A percentile compares a stretch with the other conserved stretches of the same genome.
Conservation (phyloP, 352 stramenopile species). For the Pythium dissotocum region DNA sequence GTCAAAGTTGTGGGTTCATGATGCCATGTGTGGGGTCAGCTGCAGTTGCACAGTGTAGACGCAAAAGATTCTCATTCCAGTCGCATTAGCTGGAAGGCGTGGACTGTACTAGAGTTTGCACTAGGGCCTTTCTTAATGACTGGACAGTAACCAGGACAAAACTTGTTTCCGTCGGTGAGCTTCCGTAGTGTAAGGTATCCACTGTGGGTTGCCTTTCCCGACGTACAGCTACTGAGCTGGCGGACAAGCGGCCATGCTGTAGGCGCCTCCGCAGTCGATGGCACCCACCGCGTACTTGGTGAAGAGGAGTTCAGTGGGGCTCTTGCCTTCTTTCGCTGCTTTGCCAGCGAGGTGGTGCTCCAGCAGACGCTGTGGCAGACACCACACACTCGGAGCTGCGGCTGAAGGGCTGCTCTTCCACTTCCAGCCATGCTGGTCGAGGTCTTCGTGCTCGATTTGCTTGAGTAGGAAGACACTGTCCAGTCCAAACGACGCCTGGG, state of each 20-base stretch:
- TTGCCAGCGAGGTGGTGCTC: constrained; percentile 31
- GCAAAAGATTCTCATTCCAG: neutral
- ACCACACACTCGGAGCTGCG: constrained; percentile 34
- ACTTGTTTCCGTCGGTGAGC: neutral
- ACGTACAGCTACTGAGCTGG: neutral
- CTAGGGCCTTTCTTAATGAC: no score
- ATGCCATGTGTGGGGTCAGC: no score
- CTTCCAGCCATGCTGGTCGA: constrained; percentile 49
- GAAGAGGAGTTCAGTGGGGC: constrained; percentile 30
- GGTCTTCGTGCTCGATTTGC: constrained; percentile 47
- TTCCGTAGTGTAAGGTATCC: no score
- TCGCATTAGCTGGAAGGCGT: no score
- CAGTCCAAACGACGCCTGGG: constrained; percentile 41
- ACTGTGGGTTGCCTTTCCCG: neutral
- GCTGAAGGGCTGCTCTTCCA: constrained; percentile 35
- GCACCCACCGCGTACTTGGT: constrained; percentile 49
- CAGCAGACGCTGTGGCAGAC: constrained; percentile 46
- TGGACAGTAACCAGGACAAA: no score
- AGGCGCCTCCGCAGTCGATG: constrained; percentile 47
- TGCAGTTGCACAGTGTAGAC: neutral
- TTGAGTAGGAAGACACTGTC: constrained; percentile 50
- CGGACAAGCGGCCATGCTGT: constrained; percentile 30
- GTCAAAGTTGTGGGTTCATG: no score
- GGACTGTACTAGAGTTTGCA: no score
- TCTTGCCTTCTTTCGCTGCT: constrained; percentile 17